phyloP scores from a whole-genome alignment of 2,329 filamentous ascomycete genomes.

The Apiospora koreana region DNA sequence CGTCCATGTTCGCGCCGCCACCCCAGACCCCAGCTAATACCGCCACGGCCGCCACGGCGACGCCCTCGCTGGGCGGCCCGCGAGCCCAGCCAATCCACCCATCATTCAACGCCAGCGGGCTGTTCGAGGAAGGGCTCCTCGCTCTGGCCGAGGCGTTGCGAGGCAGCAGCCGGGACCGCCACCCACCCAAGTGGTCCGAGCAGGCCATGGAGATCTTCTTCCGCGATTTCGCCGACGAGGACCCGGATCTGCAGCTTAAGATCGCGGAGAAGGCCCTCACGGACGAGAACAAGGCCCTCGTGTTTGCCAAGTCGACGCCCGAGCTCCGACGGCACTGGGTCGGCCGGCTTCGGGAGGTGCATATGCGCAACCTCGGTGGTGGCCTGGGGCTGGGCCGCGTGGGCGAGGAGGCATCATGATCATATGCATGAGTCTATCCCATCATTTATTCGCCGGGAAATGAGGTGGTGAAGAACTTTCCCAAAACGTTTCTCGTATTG shows the following conservation, averaged over 20 bases:
- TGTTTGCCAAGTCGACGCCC: constrained; percentile 62
- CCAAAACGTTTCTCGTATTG: not conserved
- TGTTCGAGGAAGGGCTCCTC: constrained; percentile 39
- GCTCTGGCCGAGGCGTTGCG: constrained; percentile 44
- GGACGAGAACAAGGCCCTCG: constrained; percentile 61
- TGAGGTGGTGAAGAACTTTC: not conserved
- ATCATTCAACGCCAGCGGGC: constrained; percentile 20
- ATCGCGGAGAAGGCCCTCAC: constrained; percentile 59
- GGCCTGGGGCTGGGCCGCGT: constrained; percentile 30
- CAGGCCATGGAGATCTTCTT: constrained; percentile 62
- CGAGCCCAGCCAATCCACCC: constrained; percentile 22
- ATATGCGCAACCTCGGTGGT: constrained; percentile 35
- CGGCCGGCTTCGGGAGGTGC: constrained; percentile 49
- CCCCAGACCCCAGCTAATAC: constrained; percentile 12
- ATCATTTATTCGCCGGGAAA: not conserved
- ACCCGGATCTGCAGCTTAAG: constrained; percentile 59
- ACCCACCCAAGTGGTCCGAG: constrained; percentile 53
- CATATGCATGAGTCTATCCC: not conserved
- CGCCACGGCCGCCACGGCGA: not conserved
- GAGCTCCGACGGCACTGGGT: constrained; percentile 58
- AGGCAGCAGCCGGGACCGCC: constrained; percentile 25
- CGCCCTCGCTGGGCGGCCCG: not conserved
- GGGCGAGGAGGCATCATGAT: constrained; percentile 29
- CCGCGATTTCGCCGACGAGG: constrained; percentile 57
- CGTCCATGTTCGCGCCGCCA: constrained; percentile 25